Percentiles rank a stretch among this genome's conserved stretches.
phyloP scores from a whole-genome alignment of 306 rosid species.

The Cicer arietinum region DNA sequence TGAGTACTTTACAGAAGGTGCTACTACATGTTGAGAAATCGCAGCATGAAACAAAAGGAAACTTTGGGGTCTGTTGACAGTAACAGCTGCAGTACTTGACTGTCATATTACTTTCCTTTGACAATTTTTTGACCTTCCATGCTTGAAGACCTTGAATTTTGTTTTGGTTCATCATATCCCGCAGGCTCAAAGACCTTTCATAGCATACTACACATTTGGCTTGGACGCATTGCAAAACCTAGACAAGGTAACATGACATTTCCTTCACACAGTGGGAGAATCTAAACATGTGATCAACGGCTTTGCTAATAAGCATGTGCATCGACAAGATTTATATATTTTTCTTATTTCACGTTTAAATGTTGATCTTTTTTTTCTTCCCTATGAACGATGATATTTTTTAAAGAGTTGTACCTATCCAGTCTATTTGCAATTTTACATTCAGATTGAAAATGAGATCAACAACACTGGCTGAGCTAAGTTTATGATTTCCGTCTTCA shows the following conservation, averaged over 20 bases:
- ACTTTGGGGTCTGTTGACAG: not conserved
- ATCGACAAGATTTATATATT: constrained; percentile 8
- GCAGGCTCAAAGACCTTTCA: constrained; percentile 89
- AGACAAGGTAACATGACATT: constrained; percentile 63
- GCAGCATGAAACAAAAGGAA: not conserved
- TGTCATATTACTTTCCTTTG: not conserved
- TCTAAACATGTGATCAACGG: not conserved
- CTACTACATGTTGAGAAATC: not conserved
- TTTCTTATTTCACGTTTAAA: constrained; percentile 7
- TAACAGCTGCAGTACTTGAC: constrained; percentile 14
- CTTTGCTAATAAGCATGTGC: constrained; percentile 10
- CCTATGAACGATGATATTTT: not conserved
- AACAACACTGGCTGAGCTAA: not conserved
- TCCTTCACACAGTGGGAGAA: not conserved
- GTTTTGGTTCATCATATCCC: constrained; percentile 38
- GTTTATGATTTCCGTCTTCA: constrained; percentile 8
- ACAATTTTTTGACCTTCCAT: constrained; percentile 8
- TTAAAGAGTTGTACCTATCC: not conserved
- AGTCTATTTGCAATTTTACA: constrained; percentile 26
- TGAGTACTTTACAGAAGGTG: not conserved
- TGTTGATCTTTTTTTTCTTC: not conserved
- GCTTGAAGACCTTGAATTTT: constrained; percentile 21
- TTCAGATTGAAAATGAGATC: constrained; percentile 24
- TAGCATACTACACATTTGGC: constrained; percentile 73
- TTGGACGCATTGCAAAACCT: constrained; percentile 58